Evolutionary conservation across 2,329 filamentous ascomycete genomes (phyloP).

Genomic region (Hypoxylon sp.): DNA sequence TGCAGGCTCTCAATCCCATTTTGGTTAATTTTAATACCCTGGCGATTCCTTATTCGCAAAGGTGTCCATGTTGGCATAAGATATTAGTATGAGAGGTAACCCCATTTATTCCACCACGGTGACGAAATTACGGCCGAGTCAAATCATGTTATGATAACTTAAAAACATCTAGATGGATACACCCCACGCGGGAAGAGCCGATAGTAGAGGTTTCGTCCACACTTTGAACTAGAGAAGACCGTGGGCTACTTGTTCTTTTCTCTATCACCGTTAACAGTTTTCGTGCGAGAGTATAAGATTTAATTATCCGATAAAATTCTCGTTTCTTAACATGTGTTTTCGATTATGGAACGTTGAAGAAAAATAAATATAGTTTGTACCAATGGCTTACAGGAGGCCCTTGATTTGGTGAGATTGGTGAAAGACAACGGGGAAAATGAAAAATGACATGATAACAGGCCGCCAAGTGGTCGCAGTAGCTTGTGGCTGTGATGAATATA

Average conservation of each 20-base stretch:
- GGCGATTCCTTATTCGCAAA: constrained; percentile 19
- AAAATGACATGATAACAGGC: constrained; percentile 5
- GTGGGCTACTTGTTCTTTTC: neutral
- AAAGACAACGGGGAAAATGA: neutral
- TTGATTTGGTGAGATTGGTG: neutral
- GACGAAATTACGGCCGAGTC: constrained; percentile 5
- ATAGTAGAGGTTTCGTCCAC: neutral
- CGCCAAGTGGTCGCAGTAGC: constrained; percentile 28
- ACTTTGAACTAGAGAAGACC: neutral
- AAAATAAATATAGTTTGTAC: neutral
- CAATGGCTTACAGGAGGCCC: neutral
- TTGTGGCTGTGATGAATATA: constrained; percentile 31
- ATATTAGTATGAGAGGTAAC: constrained; percentile 1
- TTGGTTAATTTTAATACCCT: neutral
- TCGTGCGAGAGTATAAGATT: neutral
- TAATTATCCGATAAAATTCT: neutral
- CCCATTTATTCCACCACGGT: neutral
- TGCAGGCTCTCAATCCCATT: constrained; percentile 19
- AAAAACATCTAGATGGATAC: neutral
- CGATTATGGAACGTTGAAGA: neutral
- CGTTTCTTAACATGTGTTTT: neutral
- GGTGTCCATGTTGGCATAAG: neutral
- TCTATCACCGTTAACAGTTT: neutral
- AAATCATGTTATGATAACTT: neutral
- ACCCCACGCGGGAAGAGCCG: no score